Percentiles rank a stretch among this genome's conserved stretches.
phyloP scores from a whole-genome alignment of 306 rosid genomes.

The Glycine tomentella region DNA sequence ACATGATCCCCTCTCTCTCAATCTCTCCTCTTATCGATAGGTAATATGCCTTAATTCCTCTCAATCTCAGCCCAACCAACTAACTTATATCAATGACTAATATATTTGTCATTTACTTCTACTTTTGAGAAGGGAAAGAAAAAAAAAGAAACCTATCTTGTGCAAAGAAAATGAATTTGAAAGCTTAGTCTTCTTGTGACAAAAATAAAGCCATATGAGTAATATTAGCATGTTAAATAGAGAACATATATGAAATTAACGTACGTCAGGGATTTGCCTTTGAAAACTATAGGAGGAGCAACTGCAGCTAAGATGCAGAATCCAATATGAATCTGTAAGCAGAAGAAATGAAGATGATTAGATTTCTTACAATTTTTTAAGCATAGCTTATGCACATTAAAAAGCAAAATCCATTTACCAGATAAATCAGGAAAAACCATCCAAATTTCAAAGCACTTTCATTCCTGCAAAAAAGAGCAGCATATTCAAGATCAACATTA shows the following conservation, averaged over 20 bases:
- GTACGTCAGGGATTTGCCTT: slow-evolving; percentile 92
- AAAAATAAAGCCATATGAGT: not conserved
- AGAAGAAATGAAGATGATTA: slow-evolving; percentile 40
- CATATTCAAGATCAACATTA: slow-evolving; percentile 36
- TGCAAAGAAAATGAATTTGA: slow-evolving; percentile 27
- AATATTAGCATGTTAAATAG: slow-evolving; percentile 13
- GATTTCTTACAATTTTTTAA: slow-evolving; percentile 32
- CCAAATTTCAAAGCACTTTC: slow-evolving; percentile 89
- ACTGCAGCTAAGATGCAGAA: slow-evolving; percentile 92
- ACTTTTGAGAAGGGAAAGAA: not conserved
- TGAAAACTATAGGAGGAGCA: slow-evolving; percentile 91
- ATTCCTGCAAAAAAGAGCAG: slow-evolving; percentile 59
- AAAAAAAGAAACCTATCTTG: not conserved
- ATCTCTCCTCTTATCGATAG: not conserved
- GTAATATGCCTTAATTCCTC: not conserved
- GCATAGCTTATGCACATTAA: not conserved
- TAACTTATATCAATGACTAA: not conserved
- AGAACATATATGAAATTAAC: slow-evolving; percentile 36
- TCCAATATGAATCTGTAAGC: slow-evolving; percentile 77
- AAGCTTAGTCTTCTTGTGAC: slow-evolving; percentile 19
- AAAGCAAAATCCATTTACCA: slow-evolving; percentile 58
- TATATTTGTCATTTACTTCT: not conserved
- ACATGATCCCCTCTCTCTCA: not conserved
- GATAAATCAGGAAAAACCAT: slow-evolving; percentile 87
- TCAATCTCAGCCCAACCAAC: slow-evolving; percentile 2